Evolutionary conservation across 805 yeast genomes (phyloP), one percentile per base, ranked within the genome.

Genomic region (Saturnispora silvae): DNA sequence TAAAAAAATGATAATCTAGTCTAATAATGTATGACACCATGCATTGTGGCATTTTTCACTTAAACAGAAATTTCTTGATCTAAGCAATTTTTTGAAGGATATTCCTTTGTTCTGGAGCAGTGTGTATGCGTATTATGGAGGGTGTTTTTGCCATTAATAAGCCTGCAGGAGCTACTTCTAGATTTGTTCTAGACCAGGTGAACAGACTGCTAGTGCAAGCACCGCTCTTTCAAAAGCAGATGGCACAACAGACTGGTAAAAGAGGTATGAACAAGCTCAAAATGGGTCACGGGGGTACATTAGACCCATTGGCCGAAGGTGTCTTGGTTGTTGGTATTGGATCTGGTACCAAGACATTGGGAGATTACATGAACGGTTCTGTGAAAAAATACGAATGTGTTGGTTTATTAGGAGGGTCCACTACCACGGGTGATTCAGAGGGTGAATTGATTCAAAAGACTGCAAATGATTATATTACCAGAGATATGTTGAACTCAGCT

Each of bases 271-370:
- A 29, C 6, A 47, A 45, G 34, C 30, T 47, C 5, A 92, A 92
- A 52, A 80, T 89, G 66, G 99, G 99, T 1, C 99, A 92, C 57
- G 99, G 98, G 15, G 99, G 99, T 8, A 92, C 99, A 0, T 64
- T 92, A 27, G 99, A 92, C 52, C 96, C 97, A 0, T 60, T 83
- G 30, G 99, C 99, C 0, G 77, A 86, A n/a, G 99, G 99, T 9
- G 87, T 89, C 1, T 57, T 83, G 29, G 89, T 94, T 2, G 67
- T 92, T 38, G 99, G 98, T 4, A 73, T 92, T n/a, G 96, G 96
- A 5, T 44, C 66, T 1, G 98, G 98, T 3, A 92, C 99, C 2
- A 94, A 89, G 55, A 64, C 71, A 52, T 63, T 92, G 30, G 79
- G 75, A 39, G 64, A 71, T 42, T 86, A 81, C 51, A 64, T 89